These are phyloP conservation scores for Pyracantha coccinea DNA, from an alignment of 331 rosid genomes.

Conservation along the genomic window DNA sequence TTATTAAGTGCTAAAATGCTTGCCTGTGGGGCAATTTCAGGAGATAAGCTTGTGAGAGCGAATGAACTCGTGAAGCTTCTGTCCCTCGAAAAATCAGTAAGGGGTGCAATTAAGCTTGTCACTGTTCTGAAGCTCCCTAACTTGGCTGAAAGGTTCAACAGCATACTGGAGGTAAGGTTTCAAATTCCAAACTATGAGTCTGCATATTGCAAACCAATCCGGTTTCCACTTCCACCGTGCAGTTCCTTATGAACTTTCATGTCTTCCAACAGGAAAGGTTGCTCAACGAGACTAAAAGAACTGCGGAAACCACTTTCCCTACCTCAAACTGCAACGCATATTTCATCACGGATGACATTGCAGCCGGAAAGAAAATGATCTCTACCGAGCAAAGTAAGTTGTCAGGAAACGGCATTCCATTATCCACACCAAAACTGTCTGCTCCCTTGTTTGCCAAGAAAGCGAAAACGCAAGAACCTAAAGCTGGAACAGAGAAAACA, in stretches of 20 bases:
- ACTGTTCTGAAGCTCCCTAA: slow-evolving; percentile 85
- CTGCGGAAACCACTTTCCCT: slow-evolving; percentile 21
- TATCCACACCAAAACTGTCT: slow-evolving; percentile 39
- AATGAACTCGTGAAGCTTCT: slow-evolving; percentile 82
- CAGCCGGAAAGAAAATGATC: slow-evolving; percentile 9
- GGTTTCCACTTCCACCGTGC: too few species aligned
- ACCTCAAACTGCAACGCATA: slow-evolving; percentile 21
- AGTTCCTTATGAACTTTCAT: slow-evolving; percentile 5
- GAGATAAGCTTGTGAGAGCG: slow-evolving; percentile 90
- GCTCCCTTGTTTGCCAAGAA: slow-evolving; percentile 57
- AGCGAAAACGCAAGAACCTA: slow-evolving; percentile 47
- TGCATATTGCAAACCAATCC: too few species aligned
- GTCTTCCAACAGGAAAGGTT: slow-evolving; percentile 55
- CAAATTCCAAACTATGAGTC: too few species aligned
- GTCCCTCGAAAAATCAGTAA: slow-evolving; percentile 77
- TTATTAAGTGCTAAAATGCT: not conserved
- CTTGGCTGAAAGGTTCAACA: slow-evolving; percentile 86
- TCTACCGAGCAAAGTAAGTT: slow-evolving; percentile 21
- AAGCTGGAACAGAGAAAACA: slow-evolving; percentile 23
- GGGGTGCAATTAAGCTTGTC: slow-evolving; percentile 91
- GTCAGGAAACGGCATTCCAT: slow-evolving; percentile 26
- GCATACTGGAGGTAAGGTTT: slow-evolving; percentile 47
- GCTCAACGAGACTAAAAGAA: slow-evolving; percentile 36
- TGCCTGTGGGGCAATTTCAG: slow-evolving; percentile 34
- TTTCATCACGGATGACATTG: slow-evolving; percentile 20